Percentiles rank a stretch among this genome's conserved stretches.
phyloP scores from a whole-genome alignment of 2,329 filamentous ascomycete species.

The Balansia obtecta region DNA sequence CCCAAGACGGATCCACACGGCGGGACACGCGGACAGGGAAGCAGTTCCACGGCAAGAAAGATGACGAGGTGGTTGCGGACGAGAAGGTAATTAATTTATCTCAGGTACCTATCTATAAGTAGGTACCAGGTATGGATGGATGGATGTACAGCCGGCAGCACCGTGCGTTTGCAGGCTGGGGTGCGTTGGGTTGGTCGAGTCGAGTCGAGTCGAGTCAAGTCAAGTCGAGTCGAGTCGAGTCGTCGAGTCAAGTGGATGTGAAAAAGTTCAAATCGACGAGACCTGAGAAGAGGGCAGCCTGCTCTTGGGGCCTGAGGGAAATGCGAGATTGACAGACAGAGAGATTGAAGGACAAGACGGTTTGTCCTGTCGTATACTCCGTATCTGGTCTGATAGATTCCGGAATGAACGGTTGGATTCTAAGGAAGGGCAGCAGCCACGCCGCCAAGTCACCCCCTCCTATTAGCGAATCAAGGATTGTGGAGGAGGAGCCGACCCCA shows the following conservation, averaged over 20 bases:
- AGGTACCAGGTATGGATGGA: not conserved
- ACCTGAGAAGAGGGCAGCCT: not conserved
- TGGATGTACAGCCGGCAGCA: not conserved
- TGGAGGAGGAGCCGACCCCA: not conserved
- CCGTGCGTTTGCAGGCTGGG: not conserved
- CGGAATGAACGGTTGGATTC: no score
- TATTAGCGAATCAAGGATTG: no score
- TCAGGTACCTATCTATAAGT: no score
- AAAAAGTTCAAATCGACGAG: not conserved
- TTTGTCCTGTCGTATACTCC: not conserved
- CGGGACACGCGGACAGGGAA: not conserved
- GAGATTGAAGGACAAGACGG: not conserved
- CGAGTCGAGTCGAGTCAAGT: not conserved
- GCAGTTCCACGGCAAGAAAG: no score
- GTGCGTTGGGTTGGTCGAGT: not conserved
- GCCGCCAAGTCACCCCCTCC: no score
- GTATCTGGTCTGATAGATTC: not conserved
- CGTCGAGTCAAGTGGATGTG: not conserved
- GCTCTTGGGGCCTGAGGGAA: not conserved
- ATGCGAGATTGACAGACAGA: not conserved
- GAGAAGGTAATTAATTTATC: no score
- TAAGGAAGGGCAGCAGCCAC: no score
- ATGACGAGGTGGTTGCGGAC: no score
- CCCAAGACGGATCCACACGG: conserved; percentile 1
- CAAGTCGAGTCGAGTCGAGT: not conserved